These are phyloP conservation scores for Arxiozyma bovina DNA, from an alignment of 1,139 yeast genomes.

Conservation along the genomic window DNA sequence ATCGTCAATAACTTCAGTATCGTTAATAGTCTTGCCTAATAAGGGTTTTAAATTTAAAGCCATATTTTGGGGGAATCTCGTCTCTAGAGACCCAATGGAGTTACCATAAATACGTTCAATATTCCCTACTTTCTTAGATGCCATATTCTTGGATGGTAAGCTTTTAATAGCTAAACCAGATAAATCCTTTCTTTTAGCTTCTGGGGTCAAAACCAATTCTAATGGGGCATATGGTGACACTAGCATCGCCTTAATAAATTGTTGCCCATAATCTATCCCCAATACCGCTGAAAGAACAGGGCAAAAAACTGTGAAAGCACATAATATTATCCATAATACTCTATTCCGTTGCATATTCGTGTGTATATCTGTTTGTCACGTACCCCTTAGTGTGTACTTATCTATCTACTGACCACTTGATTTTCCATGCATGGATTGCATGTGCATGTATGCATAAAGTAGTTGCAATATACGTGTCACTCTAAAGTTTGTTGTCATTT, in stretches of 20 bases:
- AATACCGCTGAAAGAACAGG: constrained; percentile 49
- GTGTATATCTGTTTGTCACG: neutral
- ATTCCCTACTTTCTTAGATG: constrained; percentile 19
- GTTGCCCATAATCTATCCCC: constrained; percentile 87
- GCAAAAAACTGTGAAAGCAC: neutral
- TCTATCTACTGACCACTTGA: neutral
- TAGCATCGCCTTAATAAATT: constrained; percentile 75
- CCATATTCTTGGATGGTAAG: neutral
- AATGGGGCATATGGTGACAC: constrained; percentile 88
- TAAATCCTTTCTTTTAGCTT: constrained; percentile 82
- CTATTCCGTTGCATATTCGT: neutral
- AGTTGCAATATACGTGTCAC: neutral
- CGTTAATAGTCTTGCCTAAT: constrained; percentile 54
- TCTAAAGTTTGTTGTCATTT: neutral
- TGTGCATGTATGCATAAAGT: too few relatives aligned
- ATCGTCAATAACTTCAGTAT: constrained; percentile 38
- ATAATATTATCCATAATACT: neutral
- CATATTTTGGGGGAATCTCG: constrained; percentile 68
- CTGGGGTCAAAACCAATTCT: constrained; percentile 81
- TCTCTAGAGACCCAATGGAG: constrained; percentile 57
- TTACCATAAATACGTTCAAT: constrained; percentile 75
- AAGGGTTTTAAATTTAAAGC: constrained; percentile 60
- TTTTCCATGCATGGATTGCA: neutral
- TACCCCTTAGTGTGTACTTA: neutral
- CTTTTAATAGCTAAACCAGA: constrained; percentile 65